Base-by-base conservation (phyloP, 192 early-diverging fungal species). In the Dimargaris xerosporica region DNA sequence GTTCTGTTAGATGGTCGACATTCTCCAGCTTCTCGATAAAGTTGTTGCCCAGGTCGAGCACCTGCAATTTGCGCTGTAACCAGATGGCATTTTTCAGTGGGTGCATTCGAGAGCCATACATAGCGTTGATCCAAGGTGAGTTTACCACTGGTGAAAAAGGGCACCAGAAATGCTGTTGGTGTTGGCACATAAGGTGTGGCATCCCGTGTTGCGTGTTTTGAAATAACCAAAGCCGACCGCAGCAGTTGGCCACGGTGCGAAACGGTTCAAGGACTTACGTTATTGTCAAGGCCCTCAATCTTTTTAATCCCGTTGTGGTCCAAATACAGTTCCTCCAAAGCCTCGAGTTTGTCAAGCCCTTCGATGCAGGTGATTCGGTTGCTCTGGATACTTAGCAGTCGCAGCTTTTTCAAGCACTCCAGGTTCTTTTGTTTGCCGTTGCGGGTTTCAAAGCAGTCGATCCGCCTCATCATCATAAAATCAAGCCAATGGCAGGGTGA, bases 11-110 rank as follows among this genome's bases (percentile, higher is more conserved):
- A 56, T 85, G 80, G 26, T 78, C 71, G 10, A 98, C 70, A 19
- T 85, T 84, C 59, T 89, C 82, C 25, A 98, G 74, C 62, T 83
- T 72, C 21, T 62, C 65, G 25, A 99, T 66, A 48, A 69, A 75
- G 70, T 99, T 99, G 65, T 76, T 88, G 29, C 85, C 82, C 23
- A 99, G 67, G 71, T 99, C 96, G n/a, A 99, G 67, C 0, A 87
- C 85, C 0, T 77, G 73, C 65, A 98, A 74, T 21, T 76, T 80
- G 17, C 59, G 31, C 80, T 79, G 70, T 10, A 39, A 5, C 34
- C 34, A 39, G 34, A n/a, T n/a, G n/a, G n/a, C n/a, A n/a, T n/a
- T n/a, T n/a, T n/a, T n/a, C n/a, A n/a, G n/a, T n/a, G n/a, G n/a
- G n/a, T n/a, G n/a, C n/a, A n/a, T n/a, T n/a, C n/a, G n/a, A 39